phyloP scores from a whole-genome alignment of 2,329 filamentous ascomycete species.

The Diaporthe capsici region DNA sequence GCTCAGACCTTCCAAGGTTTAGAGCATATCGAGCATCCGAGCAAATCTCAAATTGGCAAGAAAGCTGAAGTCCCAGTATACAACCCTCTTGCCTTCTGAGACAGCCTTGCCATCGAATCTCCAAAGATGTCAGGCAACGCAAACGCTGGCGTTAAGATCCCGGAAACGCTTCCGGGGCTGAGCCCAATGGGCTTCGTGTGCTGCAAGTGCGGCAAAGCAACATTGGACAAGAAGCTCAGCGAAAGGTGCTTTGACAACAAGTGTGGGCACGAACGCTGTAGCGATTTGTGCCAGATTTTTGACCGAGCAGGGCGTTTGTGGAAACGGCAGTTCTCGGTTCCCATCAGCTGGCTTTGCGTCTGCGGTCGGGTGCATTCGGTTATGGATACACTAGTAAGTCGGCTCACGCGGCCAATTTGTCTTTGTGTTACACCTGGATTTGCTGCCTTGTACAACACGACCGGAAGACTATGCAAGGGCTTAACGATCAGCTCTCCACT shows the following conservation, averaged over 20 bases:
- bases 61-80: neutral
- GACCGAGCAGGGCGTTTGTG: slow-evolving; percentile 2
- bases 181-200: neutral
- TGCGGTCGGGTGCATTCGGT: slow-evolving; percentile 3
- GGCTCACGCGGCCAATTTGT: neutral
- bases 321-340: neutral
- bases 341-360: slow-evolving; percentile 3
- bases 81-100: neutral
- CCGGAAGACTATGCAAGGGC: slow-evolving; percentile 10
- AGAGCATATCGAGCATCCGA: too few species aligned
- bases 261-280: slow-evolving; percentile 4
- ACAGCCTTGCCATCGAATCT: neutral
- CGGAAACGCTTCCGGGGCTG: neutral
- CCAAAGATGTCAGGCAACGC: neutral
- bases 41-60: neutral
- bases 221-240: neutral
- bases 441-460: slow-evolving; percentile 14
- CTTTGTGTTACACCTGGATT: neutral
- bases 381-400: neutral
- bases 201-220: slow-evolving; percentile 15
- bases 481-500: neutral
- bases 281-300: neutral
- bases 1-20: too few species aligned
- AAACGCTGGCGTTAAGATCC: neutral
- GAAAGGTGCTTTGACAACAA: neutral